Conservation (phyloP, 495 filamentous ascomycete species). For the Platismatia glauca region DNA sequence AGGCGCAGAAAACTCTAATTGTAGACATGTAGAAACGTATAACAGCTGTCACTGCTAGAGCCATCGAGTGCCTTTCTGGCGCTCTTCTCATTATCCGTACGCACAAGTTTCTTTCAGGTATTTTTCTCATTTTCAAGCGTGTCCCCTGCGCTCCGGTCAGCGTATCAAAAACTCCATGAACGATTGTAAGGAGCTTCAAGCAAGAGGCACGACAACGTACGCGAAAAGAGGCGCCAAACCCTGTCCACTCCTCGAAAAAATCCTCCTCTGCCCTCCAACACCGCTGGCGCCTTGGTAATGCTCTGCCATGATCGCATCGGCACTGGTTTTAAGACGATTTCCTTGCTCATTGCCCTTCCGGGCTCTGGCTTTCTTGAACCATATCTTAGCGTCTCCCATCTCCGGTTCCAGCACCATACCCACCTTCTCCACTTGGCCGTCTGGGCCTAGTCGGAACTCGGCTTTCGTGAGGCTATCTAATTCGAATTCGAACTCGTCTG, state of each 20-base stretch:
- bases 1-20: too few species aligned
- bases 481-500: constrained; percentile 25
- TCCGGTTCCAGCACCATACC: constrained; percentile 28
- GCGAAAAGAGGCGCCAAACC: not conserved
- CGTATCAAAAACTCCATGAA: too few species aligned
- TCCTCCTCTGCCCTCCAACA: not conserved
- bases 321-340: not conserved
- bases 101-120: too few species aligned
- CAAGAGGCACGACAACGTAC: not conserved
- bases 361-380: constrained; percentile 10
- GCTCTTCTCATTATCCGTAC: too few species aligned
- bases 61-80: too few species aligned
- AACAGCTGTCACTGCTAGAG: too few species aligned
- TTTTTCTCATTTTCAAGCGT: too few species aligned
- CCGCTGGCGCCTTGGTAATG: not conserved
- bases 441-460: constrained; percentile 34
- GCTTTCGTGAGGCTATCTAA: constrained; percentile 20
- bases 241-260: not conserved
- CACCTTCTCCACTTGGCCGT: constrained; percentile 28
- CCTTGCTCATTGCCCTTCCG: not conserved
- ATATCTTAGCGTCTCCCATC: constrained; percentile 28
- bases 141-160: too few species aligned
- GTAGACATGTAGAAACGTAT: too few species aligned
- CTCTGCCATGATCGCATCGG: not conserved
- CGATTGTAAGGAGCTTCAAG: too few species aligned